Evolutionary conservation across 345 rosid genomes (phyloP).

Genomic region (Bruguiera sexangula): DNA sequence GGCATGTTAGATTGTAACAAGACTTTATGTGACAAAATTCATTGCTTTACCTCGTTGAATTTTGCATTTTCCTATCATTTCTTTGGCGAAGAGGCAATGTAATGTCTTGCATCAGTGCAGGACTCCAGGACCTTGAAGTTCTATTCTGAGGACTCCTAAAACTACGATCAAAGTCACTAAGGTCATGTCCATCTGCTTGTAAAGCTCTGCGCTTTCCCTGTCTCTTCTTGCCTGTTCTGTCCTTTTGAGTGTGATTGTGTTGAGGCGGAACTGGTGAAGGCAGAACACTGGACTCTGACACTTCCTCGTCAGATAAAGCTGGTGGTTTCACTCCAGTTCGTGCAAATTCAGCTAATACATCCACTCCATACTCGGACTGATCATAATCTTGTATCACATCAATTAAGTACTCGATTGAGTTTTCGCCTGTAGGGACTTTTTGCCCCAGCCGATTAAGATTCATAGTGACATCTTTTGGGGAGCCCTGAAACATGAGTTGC

Average conservation of each 20-base stretch:
- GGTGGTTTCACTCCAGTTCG: constrained; percentile 54
- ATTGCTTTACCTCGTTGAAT: constrained; percentile 40
- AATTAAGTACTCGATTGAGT: constrained; percentile 50
- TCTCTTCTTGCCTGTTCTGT: not conserved
- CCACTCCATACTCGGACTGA: constrained; percentile 49
- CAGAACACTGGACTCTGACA: constrained; percentile 27
- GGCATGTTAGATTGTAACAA: constrained; percentile 26
- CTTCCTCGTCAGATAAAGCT: constrained; percentile 28
- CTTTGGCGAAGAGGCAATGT: constrained; percentile 40
- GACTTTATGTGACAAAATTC: not conserved
- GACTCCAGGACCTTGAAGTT: constrained; percentile 51
- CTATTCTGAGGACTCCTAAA: constrained; percentile 48
- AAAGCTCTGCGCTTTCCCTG: constrained; percentile 28
- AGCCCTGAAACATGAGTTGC: constrained; percentile 64
- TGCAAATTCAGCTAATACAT: constrained; percentile 48
- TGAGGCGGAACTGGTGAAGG: constrained; percentile 31
- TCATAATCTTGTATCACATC: constrained; percentile 64
- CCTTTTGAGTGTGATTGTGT: constrained; percentile 9
- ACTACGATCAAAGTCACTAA: constrained; percentile 40
- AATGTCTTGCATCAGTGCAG: constrained; percentile 35
- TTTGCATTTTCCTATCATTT: constrained; percentile 24
- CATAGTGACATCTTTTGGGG: constrained; percentile 47
- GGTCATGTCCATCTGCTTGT: constrained; percentile 18
- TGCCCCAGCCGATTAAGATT: constrained; percentile 52
- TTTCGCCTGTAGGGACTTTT: constrained; percentile 58